phyloP scores from a whole-genome alignment of 169 alveolate species.

The Eimeria nieschulzi region DNA sequence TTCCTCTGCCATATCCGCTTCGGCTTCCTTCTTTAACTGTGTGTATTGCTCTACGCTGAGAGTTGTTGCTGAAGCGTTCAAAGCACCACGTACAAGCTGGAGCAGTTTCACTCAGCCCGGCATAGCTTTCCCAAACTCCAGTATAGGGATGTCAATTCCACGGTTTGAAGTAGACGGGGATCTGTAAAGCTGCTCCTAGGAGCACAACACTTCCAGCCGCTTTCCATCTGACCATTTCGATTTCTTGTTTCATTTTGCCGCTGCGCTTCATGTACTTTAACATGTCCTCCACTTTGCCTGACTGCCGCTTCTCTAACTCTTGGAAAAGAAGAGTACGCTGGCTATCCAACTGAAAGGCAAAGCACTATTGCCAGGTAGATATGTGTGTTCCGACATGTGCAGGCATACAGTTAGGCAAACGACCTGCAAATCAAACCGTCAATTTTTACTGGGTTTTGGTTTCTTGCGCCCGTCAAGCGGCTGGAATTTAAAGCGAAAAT shows the following conservation, averaged over 20 bases:
- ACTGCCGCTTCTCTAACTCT: constrained; percentile 34
- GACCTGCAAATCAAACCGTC: too few relatives aligned
- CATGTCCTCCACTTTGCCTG: constrained; percentile 8
- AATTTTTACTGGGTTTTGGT: too few relatives aligned
- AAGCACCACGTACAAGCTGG: background rate
- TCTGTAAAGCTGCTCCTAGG: background rate
- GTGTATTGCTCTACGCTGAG: constrained; percentile 45
- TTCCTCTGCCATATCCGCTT: constrained; percentile 49
- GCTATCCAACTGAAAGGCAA: constrained; percentile 18
- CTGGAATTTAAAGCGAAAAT: too few relatives aligned
- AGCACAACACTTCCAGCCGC: background rate
- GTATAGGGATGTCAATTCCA: background rate
- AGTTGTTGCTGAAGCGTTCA: constrained; percentile 19
- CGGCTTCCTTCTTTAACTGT: constrained; percentile 39
- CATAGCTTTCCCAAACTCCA: background rate
- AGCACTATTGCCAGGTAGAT: background rate
- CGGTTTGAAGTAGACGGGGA: background rate
- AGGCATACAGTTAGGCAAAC: too few relatives aligned
- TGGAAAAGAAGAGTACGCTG: constrained; percentile 32
- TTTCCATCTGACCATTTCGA: background rate
- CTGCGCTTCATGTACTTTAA: constrained; percentile 38
- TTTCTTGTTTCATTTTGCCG: constrained; percentile 18
- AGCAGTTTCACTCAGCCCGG: background rate
- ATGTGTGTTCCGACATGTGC: too few relatives aligned
- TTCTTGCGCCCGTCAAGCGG: too few relatives aligned